Conservation (phyloP, 345 rosid species). For the Gossypium mustelinum region DNA sequence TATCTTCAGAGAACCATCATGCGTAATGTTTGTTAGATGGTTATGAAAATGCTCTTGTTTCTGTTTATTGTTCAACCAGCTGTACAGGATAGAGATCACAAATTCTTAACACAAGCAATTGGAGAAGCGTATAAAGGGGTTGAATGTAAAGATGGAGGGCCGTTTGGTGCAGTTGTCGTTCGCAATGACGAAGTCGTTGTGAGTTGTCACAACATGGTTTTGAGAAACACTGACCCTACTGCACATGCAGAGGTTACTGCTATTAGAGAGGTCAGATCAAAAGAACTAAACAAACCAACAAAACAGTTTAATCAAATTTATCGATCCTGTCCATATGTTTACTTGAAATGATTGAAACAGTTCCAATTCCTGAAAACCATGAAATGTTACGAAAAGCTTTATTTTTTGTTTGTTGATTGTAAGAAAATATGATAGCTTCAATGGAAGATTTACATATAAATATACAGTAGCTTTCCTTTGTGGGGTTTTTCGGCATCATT, state of each 20-base stretch:
- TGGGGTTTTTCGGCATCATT: not conserved
- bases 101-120: slow-evolving; percentile 75
- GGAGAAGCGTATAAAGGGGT: slow-evolving; percentile 98
- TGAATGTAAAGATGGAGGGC: slow-evolving; percentile 94
- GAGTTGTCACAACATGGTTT: slow-evolving; percentile 95
- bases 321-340: not conserved
- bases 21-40: not conserved
- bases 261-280: slow-evolving; percentile 74
- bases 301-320: not conserved
- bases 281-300: not conserved
- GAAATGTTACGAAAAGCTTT: not conserved
- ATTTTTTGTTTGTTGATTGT: not conserved
- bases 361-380: not conserved
- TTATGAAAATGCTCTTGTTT: not conserved
- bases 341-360: not conserved
- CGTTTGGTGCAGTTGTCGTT: slow-evolving; percentile 97
- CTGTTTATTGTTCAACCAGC: slow-evolving; percentile 42
- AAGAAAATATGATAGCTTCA: not conserved
- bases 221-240: slow-evolving; percentile 79
- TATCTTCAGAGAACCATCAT: not conserved
- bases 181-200: slow-evolving; percentile 65
- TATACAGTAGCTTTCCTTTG: not conserved
- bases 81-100: slow-evolving; percentile 80
- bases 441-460: not conserved
- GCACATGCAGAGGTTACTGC: slow-evolving; percentile 98